These are phyloP conservation scores for Serendipita sp. DNA, from an alignment of 768 basidiomycete species.

Conservation along the genomic window DNA sequence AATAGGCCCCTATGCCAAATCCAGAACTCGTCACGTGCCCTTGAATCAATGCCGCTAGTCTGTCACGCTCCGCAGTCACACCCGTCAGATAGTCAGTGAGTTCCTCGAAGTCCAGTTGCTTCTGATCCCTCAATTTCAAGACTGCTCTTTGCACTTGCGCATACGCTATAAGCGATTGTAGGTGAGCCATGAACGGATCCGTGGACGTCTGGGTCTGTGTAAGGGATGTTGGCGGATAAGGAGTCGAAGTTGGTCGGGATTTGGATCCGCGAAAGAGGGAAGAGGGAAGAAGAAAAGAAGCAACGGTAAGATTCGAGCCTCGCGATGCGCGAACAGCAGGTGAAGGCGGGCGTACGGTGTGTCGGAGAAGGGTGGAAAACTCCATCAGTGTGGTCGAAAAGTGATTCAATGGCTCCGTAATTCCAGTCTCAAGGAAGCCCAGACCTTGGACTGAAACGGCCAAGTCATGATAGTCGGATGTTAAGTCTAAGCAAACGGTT, in stretches of 20 bases:
- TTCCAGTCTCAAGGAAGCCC: slow-evolving; percentile 95
- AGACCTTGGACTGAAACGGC: slow-evolving; percentile 93
- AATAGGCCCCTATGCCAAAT: slow-evolving; percentile 71
- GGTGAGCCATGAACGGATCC: slow-evolving; percentile 78
- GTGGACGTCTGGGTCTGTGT: slow-evolving; percentile 72
- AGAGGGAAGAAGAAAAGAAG: not conserved
- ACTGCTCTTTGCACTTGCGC: slow-evolving; percentile 88
- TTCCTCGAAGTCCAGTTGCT: slow-evolving; percentile 97
- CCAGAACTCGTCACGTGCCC: slow-evolving; percentile 80
- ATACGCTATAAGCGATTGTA: slow-evolving; percentile 88
- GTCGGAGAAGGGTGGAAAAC: slow-evolving; percentile 78
- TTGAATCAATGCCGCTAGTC: slow-evolving; percentile 74
- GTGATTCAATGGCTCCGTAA: slow-evolving; percentile 92
- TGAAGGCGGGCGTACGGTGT: slow-evolving; percentile 39
- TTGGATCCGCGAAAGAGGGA: not conserved
- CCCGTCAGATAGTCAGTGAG: slow-evolving; percentile 86
- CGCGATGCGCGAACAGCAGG: not conserved
- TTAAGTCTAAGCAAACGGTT: slow-evolving; percentile 50
- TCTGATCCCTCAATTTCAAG: slow-evolving; percentile 90
- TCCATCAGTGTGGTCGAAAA: slow-evolving; percentile 94
- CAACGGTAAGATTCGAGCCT: not conserved
- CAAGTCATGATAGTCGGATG: slow-evolving; percentile 92
- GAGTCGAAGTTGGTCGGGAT: not conserved
- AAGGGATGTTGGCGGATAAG: slow-evolving; percentile 1
- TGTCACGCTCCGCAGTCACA: slow-evolving; percentile 84